These are phyloP conservation scores for Turnera subulata DNA, from an alignment of 345 rosid genomes.

Conservation along the genomic window DNA sequence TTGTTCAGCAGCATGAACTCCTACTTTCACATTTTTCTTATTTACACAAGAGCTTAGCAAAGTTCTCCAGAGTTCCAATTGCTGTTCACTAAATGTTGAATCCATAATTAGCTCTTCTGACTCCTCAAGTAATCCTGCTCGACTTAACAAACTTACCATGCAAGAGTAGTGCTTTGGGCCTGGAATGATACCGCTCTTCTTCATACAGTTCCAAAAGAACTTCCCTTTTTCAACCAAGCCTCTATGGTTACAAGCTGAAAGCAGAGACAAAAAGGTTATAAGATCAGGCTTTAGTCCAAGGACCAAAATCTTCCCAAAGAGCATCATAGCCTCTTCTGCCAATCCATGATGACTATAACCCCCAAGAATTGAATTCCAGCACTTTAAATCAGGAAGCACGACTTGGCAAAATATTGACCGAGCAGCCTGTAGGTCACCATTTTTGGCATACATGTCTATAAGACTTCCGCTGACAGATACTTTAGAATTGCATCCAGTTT, in stretches of 20 bases:
- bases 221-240: conserved; percentile 61
- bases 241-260: conserved; percentile 75
- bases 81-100: conserved; percentile 34
- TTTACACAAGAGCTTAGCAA: conserved; percentile 67
- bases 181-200: conserved; percentile 38
- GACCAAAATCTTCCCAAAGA: conserved; percentile 41
- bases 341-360: conserved; percentile 74
- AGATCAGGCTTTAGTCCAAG: conserved; percentile 50
- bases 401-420: conserved; percentile 42
- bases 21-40: conserved; percentile 43
- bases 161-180: conserved; percentile 80
- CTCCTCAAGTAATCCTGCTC: conserved; percentile 66
- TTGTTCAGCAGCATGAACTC: conserved; percentile 60
- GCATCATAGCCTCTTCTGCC: conserved; percentile 50
- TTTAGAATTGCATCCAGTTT: conserved; percentile 45
- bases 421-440: conserved; percentile 52
- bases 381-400: conserved; percentile 63
- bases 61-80: conserved; percentile 70
- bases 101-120: conserved; percentile 48
- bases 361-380: conserved; percentile 85
- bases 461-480: conserved; percentile 68
- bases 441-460: conserved; percentile 82
- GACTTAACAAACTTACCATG: conserved; percentile 71
- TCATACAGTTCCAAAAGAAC: conserved; percentile 61
- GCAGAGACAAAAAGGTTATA: conserved; percentile 65